These are phyloP conservation scores for Agaricales sp. DNA, from an alignment of 1,284 basidiomycete genomes.

Conservation along the genomic window DNA sequence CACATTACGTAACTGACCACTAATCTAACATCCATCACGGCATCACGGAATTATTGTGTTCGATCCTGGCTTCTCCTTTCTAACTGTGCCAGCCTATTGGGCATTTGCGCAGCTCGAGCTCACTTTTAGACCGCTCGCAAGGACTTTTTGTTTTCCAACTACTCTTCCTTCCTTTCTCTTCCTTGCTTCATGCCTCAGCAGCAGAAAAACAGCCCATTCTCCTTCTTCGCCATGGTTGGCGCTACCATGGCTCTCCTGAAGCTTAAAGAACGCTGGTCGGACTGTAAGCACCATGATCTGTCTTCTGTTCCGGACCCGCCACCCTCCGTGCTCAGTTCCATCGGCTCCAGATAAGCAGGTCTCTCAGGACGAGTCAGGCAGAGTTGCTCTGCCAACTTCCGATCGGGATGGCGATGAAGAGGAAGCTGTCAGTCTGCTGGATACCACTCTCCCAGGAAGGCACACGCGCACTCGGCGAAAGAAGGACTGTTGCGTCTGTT, in stretches of 20 bases:
- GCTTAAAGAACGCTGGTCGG: slow-evolving; percentile 35
- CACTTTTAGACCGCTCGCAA: too few relatives aligned
- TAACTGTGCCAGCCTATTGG: too few relatives aligned
- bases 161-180: background rate
- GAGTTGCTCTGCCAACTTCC: background rate
- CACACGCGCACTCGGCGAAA: slow-evolving; percentile 21
- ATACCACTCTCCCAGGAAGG: slow-evolving; percentile 25
- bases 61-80: too few relatives aligned
- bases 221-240: slow-evolving; percentile 34
- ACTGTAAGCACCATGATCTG: slow-evolving; percentile 25
- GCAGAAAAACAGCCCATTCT: slow-evolving; percentile 4
- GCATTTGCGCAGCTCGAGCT: too few relatives aligned
- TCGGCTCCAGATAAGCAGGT: slow-evolving; percentile 1
- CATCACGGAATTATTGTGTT: too few relatives aligned
- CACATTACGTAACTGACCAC: too few relatives aligned
- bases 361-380: background rate
- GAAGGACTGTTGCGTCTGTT: slow-evolving; percentile 40
- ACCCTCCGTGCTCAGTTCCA: background rate
- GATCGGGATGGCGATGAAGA: background rate
- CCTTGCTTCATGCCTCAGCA: slow-evolving; percentile 6
- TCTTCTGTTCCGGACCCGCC: background rate
- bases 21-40: too few relatives aligned
- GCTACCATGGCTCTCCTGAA: slow-evolving; percentile 37
- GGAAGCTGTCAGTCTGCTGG: slow-evolving; percentile 18
- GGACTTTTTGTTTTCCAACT: too few relatives aligned